A percentile compares a stretch with the other conserved stretches of the same genome.
These are phyloP conservation scores for Pythium coloratum DNA, from an alignment of 352 stramenopile species.

Conservation along the genomic window DNA sequence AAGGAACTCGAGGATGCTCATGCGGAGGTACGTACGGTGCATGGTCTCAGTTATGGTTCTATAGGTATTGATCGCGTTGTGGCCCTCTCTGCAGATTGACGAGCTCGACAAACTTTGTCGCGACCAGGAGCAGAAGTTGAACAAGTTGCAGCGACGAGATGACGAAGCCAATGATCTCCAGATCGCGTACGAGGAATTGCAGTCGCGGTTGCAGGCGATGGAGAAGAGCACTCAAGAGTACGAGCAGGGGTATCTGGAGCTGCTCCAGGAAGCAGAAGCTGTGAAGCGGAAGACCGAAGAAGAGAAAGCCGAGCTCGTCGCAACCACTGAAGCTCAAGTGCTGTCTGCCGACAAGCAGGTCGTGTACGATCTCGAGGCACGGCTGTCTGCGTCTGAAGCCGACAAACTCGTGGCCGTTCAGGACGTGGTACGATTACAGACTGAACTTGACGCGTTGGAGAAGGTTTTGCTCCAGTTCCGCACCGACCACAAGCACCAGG, in stretches of 20 bases:
- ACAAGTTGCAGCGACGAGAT: conserved; percentile 28
- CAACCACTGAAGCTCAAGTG: conserved; percentile 46
- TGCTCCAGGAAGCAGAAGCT: conserved; percentile 43
- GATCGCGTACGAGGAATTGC: conserved; percentile 34
- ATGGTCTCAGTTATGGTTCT: not conserved
- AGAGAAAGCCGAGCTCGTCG: conserved; percentile 51
- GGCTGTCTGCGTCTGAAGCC: conserved; percentile 48
- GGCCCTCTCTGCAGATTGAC: conserved; percentile 34
- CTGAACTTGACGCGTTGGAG: conserved; percentile 55
- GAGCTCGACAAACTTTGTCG: conserved; percentile 41
- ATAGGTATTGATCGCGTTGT: not conserved
- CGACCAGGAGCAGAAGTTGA: conserved; percentile 37
- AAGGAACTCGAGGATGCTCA: conserved; percentile 56
- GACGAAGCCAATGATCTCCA: conserved; percentile 36
- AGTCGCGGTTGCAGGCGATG: conserved; percentile 40
- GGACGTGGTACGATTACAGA: conserved; percentile 56
- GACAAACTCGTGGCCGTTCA: conserved; percentile 62
- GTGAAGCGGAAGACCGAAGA: conserved; percentile 43
- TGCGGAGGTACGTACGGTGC: conserved; percentile 35
- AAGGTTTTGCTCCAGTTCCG: conserved; percentile 68
- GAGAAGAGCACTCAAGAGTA: conserved; percentile 55
- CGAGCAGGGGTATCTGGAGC: conserved; percentile 62
- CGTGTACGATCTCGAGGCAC: conserved; percentile 66
- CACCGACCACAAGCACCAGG: conserved; percentile 53
- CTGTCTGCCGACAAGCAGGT: conserved; percentile 53